phyloP scores from a whole-genome alignment of 768 basidiomycete genomes.

The Boletellus emodensis region DNA sequence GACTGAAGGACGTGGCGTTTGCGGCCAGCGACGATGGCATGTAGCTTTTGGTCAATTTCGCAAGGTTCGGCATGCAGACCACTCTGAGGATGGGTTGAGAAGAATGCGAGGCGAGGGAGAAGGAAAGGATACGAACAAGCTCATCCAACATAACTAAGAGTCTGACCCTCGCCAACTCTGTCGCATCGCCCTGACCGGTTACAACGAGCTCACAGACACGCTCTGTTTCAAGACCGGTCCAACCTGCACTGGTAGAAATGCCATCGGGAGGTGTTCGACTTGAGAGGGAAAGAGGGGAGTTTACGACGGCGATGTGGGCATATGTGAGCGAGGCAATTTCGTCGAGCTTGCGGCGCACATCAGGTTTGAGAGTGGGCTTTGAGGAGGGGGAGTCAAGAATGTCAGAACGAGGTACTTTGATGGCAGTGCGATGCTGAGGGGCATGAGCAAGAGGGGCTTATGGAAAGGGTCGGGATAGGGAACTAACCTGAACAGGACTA shows the following conservation, averaged over 20 bases:
- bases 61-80: conserved; percentile 87
- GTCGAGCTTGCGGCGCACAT: conserved; percentile 82
- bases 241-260: conserved; percentile 71
- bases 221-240: conserved; percentile 92
- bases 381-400: conserved; percentile 83
- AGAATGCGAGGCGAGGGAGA: not conserved
- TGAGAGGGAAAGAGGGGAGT: conserved; percentile 71
- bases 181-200: conserved; percentile 83
- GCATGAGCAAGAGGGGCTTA: conserved; percentile 13
- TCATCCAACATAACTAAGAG: conserved; percentile 94
- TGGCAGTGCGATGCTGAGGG: conserved; percentile 71
- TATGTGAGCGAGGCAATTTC: conserved; percentile 91
- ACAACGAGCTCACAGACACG: conserved; percentile 90
- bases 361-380: conserved; percentile 74
- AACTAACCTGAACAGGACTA: conserved; percentile 73
- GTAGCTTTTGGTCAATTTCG: conserved; percentile 94
- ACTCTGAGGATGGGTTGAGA: conserved; percentile 46
- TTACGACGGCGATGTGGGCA: conserved; percentile 92
- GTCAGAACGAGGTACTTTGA: conserved; percentile 90
- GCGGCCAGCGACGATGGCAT: conserved; percentile 85
- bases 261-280: conserved; percentile 75
- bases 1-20: conserved; percentile 84
- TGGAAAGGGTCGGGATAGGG: not conserved
- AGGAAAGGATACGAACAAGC: conserved; percentile 54
- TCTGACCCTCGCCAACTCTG: conserved; percentile 87